Evolutionary conservation across 1,139 yeast species (phyloP).

Genomic region (Hyphopichia wangnamkhiaoensis): DNA sequence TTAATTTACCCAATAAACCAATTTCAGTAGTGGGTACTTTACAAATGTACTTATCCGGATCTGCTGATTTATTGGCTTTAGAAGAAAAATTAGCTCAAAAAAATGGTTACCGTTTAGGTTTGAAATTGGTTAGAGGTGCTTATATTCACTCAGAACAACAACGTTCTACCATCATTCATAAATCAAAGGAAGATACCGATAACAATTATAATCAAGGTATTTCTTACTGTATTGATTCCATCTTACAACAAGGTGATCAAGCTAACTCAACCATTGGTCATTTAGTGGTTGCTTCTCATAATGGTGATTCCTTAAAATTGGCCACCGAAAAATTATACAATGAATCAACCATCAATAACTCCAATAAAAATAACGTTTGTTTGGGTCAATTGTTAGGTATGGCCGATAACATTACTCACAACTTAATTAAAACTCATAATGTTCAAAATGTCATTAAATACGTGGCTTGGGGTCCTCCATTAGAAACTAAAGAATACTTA

Average conservation of each 20-base stretch:
- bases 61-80: slow-evolving; percentile 57
- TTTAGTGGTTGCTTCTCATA: slow-evolving; percentile 91
- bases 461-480: slow-evolving; percentile 98
- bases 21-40: slow-evolving; percentile 85
- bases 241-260: slow-evolving; percentile 36
- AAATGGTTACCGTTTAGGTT: slow-evolving; percentile 72
- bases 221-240: slow-evolving; percentile 60
- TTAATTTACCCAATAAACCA: slow-evolving; percentile 60
- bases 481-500: slow-evolving; percentile 89
- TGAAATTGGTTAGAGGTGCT: slow-evolving; percentile 97
- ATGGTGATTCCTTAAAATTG: slow-evolving; percentile 71
- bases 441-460: slow-evolving; percentile 84
- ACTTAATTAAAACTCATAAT: slow-evolving; percentile 62
- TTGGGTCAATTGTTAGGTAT: slow-evolving; percentile 92
- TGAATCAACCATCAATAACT: slow-evolving; percentile 21
- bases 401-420: slow-evolving; percentile 89
- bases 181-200: slow-evolving; percentile 78
- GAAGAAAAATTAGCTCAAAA: slow-evolving; percentile 69
- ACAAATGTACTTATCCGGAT: slow-evolving; percentile 85
- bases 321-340: slow-evolving; percentile 59
- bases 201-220: slow-evolving; percentile 73
- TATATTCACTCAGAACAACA: slow-evolving; percentile 87
- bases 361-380: slow-evolving; percentile 64
- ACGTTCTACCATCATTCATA: slow-evolving; percentile 66
- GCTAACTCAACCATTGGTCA: slow-evolving; percentile 68